Percentiles rank a stretch among this genome's conserved stretches.
Conservation (phyloP, 768 basidiomycete species). For the Mrakia frigida region DNA sequence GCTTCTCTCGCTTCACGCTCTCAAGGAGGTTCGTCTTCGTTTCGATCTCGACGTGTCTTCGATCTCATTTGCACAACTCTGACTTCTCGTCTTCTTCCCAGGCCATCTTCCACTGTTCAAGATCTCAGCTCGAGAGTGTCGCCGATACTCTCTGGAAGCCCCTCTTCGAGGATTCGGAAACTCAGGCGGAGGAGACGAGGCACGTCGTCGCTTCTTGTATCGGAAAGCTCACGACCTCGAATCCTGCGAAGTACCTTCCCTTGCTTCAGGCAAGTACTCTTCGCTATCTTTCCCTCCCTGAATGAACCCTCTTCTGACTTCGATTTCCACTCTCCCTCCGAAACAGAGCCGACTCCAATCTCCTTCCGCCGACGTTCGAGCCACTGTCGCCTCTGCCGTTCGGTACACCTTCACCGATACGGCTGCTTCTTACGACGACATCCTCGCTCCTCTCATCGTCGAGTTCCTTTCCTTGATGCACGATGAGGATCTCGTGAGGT, state of each 20-base stretch:
- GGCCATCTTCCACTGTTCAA: conserved; percentile 88
- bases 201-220: conserved; percentile 96
- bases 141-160: conserved; percentile 89
- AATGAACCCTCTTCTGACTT: not conserved
- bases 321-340: conserved; percentile 16
- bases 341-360: conserved; percentile 39
- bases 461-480: conserved; percentile 83
- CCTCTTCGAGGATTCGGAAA: conserved; percentile 83
- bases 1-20: conserved; percentile 77
- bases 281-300: not conserved
- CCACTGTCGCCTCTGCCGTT: conserved; percentile 86
- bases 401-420: conserved; percentile 86
- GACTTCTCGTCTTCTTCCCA: conserved; percentile 39
- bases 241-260: conserved; percentile 83
- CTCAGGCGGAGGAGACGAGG: conserved; percentile 76
- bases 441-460: conserved; percentile 78
- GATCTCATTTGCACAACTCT: not conserved
- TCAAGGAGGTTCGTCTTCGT: conserved; percentile 67
- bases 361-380: conserved; percentile 52
- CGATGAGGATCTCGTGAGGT: conserved; percentile 74
- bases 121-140: conserved; percentile 73
- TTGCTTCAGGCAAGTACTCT: conserved; percentile 76
- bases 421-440: conserved; percentile 76
- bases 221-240: conserved; percentile 87
- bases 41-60: not conserved